Base-by-base conservation (phyloP, 495 filamentous ascomycete species). In the Jackrogersella multiformis region DNA sequence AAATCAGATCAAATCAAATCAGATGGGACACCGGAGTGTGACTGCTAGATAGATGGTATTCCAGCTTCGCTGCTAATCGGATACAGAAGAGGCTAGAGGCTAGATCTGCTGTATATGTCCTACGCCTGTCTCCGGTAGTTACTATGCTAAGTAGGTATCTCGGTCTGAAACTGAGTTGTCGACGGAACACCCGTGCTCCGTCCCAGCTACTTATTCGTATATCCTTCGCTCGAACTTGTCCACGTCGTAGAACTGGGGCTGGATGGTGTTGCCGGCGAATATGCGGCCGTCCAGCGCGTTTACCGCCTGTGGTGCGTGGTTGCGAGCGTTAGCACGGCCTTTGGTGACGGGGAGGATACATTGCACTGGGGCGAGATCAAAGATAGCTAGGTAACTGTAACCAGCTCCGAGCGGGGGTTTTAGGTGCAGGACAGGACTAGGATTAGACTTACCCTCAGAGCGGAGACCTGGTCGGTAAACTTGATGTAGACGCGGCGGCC, bases 211-310 rank as follows among this genome's bases (percentile, higher is more conserved):
- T n/a, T n/a, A n/a, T n/a, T 84, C 79, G 71, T 92, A 96, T 34
- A 89, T 78, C 2, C 89, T 89, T 38, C 79, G 74, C 69, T 93
- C 91, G 74, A 97, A 97, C 69, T 86, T 92, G 15, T 95, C 90
- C 2, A 78, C 78, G 66, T 95, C 88, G 68, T 89, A 97, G 73
- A 92, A 97, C 53, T 82, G 84, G 2, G 93, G 92, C 13, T 80
- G 76, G 56, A 97, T 94, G 10, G 82, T 80, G 67, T 96, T 96
- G 0, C 92, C 93, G 66, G 93, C 93, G 75, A 97, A 98, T 23
- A 90, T 85, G 41, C 91, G 86, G 23, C 91, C 91, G 70, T 96
- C 87, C 7, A 94, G 85, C 8, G 88, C 93, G 75, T 96, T 94
- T 35, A 97, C 92, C 42, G 93, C 93, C 90, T 94, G 67, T 56